Conservation (phyloP, 2,329 filamentous ascomycete genomes). For the Niveomyces coronatus region DNA sequence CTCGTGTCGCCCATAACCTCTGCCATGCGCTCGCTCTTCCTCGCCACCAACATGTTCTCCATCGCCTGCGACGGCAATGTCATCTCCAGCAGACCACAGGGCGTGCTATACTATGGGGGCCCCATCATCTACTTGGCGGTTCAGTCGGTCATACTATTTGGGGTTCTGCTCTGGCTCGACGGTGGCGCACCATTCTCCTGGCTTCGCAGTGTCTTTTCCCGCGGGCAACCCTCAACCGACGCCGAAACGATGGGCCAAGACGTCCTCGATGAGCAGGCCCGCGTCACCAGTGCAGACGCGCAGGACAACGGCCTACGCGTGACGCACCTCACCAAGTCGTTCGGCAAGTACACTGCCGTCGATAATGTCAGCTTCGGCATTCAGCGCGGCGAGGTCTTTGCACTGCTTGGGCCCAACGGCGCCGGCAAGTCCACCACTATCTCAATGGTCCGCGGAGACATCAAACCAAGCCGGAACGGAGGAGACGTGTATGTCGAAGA, state of each 20-base stretch:
- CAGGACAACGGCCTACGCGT: slow-evolving; percentile 62
- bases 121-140: slow-evolving; percentile 74
- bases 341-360: slow-evolving; percentile 68
- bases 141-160: slow-evolving; percentile 62
- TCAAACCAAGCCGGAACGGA: slow-evolving; percentile 57
- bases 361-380: slow-evolving; percentile 82
- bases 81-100: slow-evolving; percentile 59
- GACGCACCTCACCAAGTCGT: slow-evolving; percentile 68
- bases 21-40: slow-evolving; percentile 61
- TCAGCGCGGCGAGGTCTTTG: slow-evolving; percentile 72
- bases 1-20: slow-evolving; percentile 68
- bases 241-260: slow-evolving; percentile 41
- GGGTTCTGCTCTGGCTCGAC: slow-evolving; percentile 69
- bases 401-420: slow-evolving; percentile 80
- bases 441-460: slow-evolving; percentile 79
- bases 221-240: slow-evolving; percentile 16
- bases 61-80: slow-evolving; percentile 57
- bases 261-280: slow-evolving; percentile 51
- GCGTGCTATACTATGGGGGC: slow-evolving; percentile 66
- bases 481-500: slow-evolving; percentile 76
- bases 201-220: slow-evolving; percentile 31
- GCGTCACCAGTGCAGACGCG: slow-evolving; percentile 37
- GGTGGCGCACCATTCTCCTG: slow-evolving; percentile 56
- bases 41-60: slow-evolving; percentile 76
- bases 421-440: slow-evolving; percentile 90